phyloP scores from a whole-genome alignment of 345 rosid genomes.

The Aurinia saxatilis region DNA sequence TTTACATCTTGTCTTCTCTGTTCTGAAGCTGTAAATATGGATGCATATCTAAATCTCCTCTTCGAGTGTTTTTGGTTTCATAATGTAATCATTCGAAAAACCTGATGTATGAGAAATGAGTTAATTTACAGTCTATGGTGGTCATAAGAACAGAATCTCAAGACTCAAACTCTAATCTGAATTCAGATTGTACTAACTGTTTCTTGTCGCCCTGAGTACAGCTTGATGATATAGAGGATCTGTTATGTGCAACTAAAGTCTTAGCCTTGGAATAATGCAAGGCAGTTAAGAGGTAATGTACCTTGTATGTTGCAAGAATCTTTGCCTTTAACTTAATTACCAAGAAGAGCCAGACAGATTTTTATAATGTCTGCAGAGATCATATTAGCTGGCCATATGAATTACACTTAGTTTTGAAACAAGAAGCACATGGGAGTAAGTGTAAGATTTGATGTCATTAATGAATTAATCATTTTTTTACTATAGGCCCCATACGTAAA shows the following conservation, averaged over 20 bases:
- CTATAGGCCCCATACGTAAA: neutral
- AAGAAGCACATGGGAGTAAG: constrained; percentile 16
- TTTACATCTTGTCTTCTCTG: constrained; percentile 13
- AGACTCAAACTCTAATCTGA: too few relatives aligned
- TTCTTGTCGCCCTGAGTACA: neutral
- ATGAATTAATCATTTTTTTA: neutral
- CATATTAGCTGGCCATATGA: constrained; percentile 28
- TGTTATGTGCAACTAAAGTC: neutral
- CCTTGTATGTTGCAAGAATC: neutral
- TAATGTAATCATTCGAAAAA: constrained; percentile 21
- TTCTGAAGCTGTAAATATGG: constrained; percentile 23
- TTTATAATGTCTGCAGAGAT: too few relatives aligned
- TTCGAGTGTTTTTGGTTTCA: constrained; percentile 15
- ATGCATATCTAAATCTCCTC: constrained; percentile 13
- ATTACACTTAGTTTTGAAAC: neutral
- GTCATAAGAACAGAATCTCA: neutral
- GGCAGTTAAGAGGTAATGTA: neutral
- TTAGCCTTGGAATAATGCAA: neutral
- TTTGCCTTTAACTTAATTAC: neutral
- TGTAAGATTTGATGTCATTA: neutral
- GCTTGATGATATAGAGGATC: neutral
- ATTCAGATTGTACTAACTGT: neutral
- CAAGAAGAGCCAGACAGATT: constrained; percentile 1
- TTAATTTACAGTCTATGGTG: neutral
- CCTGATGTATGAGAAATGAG: too few relatives aligned